phyloP scores from a whole-genome alignment of 352 stramenopile species.

The Pythium vanterpoolii region DNA sequence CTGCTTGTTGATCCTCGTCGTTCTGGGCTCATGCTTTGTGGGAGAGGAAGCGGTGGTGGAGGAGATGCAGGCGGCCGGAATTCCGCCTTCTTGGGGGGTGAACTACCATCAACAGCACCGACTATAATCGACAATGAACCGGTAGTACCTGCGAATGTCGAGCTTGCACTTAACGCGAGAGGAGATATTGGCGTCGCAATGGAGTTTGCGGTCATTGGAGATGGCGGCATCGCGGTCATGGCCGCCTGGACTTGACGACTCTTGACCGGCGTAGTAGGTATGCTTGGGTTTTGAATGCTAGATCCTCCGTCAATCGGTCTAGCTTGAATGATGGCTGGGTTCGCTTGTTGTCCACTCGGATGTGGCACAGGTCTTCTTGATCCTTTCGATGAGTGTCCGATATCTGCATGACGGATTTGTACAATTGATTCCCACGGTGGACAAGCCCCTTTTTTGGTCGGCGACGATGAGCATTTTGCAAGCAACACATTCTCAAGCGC shows the following conservation, averaged over 20 bases:
- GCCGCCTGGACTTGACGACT: neutral
- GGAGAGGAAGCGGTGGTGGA: constrained; percentile 22
- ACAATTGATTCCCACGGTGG: constrained; percentile 74
- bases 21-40: constrained; percentile 17
- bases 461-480: constrained; percentile 63
- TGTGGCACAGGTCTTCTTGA: neutral
- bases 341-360: neutral
- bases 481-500: constrained; percentile 75
- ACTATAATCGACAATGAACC: neutral
- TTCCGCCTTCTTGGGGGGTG: constrained; percentile 13
- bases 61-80: constrained; percentile 25
- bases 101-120: neutral
- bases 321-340: neutral
- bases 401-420: constrained; percentile 65
- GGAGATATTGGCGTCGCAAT: neutral
- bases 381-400: constrained; percentile 9
- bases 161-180: neutral
- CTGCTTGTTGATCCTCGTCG: neutral
- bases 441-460: constrained; percentile 63
- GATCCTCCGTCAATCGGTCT: neutral
- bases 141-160: neutral
- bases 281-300: neutral
- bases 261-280: neutral
- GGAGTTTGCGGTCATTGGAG: neutral
- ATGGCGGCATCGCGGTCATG: neutral